Evolutionary conservation across 2,329 filamentous ascomycete species (phyloP), one percentile per base, ranked within the genome.

Genomic region (Penicillium oxalicum): DNA sequence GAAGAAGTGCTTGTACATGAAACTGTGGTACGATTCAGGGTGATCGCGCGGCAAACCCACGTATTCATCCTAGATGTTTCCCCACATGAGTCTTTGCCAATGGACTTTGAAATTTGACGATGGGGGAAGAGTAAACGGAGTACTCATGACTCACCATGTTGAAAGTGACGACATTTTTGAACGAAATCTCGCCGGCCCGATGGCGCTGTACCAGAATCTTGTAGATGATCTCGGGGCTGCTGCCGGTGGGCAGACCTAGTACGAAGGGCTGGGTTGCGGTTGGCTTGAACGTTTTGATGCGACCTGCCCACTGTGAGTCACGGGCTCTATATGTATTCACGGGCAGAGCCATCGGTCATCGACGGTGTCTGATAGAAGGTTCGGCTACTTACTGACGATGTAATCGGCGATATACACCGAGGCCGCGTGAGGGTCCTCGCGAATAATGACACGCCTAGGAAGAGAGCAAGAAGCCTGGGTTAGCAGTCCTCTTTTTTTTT

Each of bases 1-100:
- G 76, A 94, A 94, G 77, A 94, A 89, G 72, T 93, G 79, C 71
- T 87, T 88, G 80, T 90, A 94, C 88, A 94, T 93, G 75, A 93
- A 94, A 56, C 84, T 87, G 74, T 94, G 88, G 71, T 94, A 94
- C 61, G 84, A 89, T 68, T 93, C 84, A 9, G 87, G 83, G 66
- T 94, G 87, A 60, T 91, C 87, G 61, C 87, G 82, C 32, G 88
- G 84, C 54, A 94, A 80, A 49, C 86, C 87, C 57, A 93, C 87
- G 63, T 94, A 94, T 72, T 94, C 88, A 71, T 94, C 88, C 83
- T 86, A 7, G 25, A 9, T 9, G 28, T 4, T 33, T n/a, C 4
- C 36, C 11, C 27, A 9, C 12, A 36, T 26, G 6, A 35, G 12
- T 9, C 9, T 12, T 7, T 18, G 18, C 18, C 18, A 18, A 2